Conservation (phyloP, 306 rosid genomes). For the Fagus sylvatica region DNA sequence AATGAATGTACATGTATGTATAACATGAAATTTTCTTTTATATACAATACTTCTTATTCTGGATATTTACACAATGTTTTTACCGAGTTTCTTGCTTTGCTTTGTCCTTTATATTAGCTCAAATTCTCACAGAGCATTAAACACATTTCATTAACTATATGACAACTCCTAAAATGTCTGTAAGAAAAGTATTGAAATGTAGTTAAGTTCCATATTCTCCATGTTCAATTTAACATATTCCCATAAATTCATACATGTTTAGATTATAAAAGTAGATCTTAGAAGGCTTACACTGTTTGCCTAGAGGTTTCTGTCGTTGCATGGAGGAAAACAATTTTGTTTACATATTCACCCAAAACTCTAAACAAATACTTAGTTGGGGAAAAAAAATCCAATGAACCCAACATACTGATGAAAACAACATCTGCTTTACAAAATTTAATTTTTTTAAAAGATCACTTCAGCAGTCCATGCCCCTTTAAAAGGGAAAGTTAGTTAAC, state of each 20-base stretch:
- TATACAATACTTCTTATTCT: background rate
- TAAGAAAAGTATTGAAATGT: background rate
- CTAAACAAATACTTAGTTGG: background rate
- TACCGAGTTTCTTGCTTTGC: background rate
- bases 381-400: background rate
- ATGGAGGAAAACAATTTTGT: background rate
- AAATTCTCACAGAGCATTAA: background rate
- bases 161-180: background rate
- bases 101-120: background rate
- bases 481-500: constrained; percentile 1
- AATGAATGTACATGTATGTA: no score
- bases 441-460: background rate
- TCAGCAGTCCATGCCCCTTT: background rate
- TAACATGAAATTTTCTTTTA: no score
- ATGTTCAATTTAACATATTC: background rate
- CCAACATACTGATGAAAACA: background rate
- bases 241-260: background rate
- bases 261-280: background rate
- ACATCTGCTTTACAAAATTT: background rate
- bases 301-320: background rate
- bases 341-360: background rate
- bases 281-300: background rate
- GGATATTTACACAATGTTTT: background rate
- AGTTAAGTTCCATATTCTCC: background rate
- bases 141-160: background rate